Evolutionary conservation across 2,329 filamentous ascomycete genomes (phyloP).

Genomic region (Monosporascus sp.): DNA sequence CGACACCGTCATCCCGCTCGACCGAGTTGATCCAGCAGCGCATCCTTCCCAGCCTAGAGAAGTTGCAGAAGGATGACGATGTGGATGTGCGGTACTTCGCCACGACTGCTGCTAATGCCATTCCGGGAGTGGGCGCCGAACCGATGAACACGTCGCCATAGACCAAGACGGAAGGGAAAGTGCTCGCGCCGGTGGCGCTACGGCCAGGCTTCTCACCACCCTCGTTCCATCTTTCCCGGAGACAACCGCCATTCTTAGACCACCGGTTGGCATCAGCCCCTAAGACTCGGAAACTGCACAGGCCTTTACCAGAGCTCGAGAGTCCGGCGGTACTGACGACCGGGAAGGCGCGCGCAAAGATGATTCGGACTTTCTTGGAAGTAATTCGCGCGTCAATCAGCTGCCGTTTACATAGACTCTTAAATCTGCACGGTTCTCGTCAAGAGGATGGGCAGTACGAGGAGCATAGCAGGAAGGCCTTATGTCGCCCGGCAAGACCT

Average conservation of each 20-base stretch:
- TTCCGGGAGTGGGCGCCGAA: constrained; percentile 47
- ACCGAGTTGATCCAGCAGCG: constrained; percentile 79
- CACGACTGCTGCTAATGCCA: constrained; percentile 71
- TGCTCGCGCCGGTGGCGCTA: constrained; percentile 14
- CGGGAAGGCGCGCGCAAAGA: neutral
- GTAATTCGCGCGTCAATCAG: neutral
- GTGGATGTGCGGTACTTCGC: constrained; percentile 98
- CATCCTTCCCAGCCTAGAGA: constrained; percentile 85
- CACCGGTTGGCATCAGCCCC: neutral
- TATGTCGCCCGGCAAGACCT: neutral
- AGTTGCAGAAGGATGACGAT: constrained; percentile 94
- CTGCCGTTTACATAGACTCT: neutral
- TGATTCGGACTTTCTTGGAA: neutral
- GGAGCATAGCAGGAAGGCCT: neutral
- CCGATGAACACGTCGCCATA: constrained; percentile 64
- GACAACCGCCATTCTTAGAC: constrained; percentile 2
- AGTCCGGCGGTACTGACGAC: neutral
- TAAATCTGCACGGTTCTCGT: neutral
- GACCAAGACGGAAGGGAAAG: constrained; percentile 34
- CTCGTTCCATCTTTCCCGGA: constrained; percentile 16
- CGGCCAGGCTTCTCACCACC: constrained; percentile 18
- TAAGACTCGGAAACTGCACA: neutral
- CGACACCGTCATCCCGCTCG: constrained; percentile 63
- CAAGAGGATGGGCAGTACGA: neutral
- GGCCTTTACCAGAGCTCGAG: neutral